Percentiles rank a stretch among this genome's conserved stretches.
Conservation (phyloP, 371 early-diverging fungal genomes). For the Mortierella sp. region DNA sequence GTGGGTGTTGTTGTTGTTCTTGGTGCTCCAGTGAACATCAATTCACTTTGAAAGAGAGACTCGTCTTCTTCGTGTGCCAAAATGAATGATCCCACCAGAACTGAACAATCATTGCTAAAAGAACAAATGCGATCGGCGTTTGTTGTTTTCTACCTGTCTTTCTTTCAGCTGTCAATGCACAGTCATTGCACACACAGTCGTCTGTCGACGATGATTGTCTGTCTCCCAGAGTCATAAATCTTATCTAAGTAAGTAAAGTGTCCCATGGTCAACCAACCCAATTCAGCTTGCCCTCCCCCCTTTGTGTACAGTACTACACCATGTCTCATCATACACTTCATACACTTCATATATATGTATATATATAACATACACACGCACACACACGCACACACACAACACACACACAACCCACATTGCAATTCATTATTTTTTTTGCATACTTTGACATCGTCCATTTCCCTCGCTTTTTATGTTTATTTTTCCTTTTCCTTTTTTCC, state of each 20-base stretch:
- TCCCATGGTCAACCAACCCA: not conserved
- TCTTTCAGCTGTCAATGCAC: not conserved
- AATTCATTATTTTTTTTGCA: not conserved
- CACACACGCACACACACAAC: not conserved
- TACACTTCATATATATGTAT: no score
- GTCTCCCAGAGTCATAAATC: no score
- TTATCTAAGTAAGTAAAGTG: no score
- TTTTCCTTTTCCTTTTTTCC: not conserved
- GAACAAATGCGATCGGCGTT: slow-evolving; percentile 11
- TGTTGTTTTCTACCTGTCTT: not conserved
- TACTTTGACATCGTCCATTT: not conserved
- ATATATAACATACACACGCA: no score
- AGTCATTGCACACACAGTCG: not conserved
- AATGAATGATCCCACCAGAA: not conserved
- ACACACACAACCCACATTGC: not conserved
- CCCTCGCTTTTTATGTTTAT: slow-evolving; percentile 5
- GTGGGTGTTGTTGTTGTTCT: no score
- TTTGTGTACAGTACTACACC: not conserved
- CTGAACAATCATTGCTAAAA: not conserved
- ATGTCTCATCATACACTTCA: not conserved
- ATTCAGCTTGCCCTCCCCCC: not conserved
- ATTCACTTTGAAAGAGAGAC: no score
- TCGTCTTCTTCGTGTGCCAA: not conserved
- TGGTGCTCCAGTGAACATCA: no score
- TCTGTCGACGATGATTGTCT: not conserved